Conservation (phyloP, 2,329 filamentous ascomycete species). For the Lachnum nothofagi region DNA sequence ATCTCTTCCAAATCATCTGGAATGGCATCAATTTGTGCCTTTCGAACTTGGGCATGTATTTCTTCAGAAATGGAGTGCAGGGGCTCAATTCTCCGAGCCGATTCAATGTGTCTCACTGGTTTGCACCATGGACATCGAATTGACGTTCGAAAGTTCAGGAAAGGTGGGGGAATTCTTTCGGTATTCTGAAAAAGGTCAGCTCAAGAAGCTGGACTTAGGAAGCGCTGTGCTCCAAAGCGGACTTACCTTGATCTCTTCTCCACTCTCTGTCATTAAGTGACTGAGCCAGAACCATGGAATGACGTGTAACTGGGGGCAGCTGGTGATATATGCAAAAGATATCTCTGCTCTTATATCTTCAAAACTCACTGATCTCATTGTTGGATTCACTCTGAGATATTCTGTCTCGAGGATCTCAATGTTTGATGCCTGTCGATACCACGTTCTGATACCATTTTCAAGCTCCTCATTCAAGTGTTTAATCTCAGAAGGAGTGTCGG, state of each 20-base stretch:
- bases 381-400: not conserved
- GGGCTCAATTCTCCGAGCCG: not conserved
- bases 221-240: no score
- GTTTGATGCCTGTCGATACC: not conserved
- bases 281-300: not conserved
- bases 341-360: not conserved
- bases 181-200: no score
- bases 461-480: not conserved
- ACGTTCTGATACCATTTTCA: not conserved
- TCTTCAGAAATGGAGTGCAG: not conserved
- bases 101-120: not conserved
- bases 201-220: no score
- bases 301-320: constrained; percentile 30
- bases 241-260: not conserved
- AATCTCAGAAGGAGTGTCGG: not conserved
- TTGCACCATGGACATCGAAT: not conserved
- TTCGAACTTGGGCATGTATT: not conserved
- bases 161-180: no score
- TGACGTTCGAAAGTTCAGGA: not conserved
- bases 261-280: not conserved
- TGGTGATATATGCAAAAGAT: constrained; percentile 14
- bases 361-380: not conserved
- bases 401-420: not conserved
- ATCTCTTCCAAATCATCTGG: no score
- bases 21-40: not conserved